These are phyloP conservation scores for Tetratostichococcus sp. DNA, from an alignment of 139 green algal genomes.

Conservation along the genomic window DNA sequence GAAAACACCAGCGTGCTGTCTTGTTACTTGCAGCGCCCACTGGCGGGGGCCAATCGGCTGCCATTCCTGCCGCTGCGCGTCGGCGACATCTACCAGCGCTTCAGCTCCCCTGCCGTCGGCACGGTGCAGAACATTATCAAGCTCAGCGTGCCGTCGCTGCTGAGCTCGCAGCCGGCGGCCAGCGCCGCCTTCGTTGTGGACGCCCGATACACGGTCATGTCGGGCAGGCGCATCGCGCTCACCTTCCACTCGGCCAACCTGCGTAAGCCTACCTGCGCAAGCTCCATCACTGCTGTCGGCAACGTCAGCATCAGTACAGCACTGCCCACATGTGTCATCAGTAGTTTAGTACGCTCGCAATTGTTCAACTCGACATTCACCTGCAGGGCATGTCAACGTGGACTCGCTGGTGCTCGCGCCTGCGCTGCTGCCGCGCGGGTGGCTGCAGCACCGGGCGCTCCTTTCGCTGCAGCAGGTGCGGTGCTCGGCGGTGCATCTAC, in stretches of 20 bases:
- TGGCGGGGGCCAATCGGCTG: background rate
- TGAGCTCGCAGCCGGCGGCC: background rate
- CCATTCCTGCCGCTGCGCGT: slow-evolving; percentile 11
- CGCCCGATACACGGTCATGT: slow-evolving; percentile 31
- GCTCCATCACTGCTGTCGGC: slow-evolving; percentile 15
- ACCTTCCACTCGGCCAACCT: slow-evolving; percentile 22
- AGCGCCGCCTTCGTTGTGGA: slow-evolving; percentile 26
- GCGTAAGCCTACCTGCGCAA: background rate
- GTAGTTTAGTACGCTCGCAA: no score
- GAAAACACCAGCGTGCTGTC: no score
- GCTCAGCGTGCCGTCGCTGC: slow-evolving; percentile 15
- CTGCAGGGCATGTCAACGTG: background rate
- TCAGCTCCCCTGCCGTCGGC: slow-evolving; percentile 18
- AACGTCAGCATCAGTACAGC: slow-evolving; percentile 19
- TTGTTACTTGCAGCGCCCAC: slow-evolving; percentile 16
- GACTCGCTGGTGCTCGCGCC: slow-evolving; percentile 22
- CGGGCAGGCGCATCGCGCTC: slow-evolving; percentile 32
- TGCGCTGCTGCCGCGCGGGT: slow-evolving; percentile 33
- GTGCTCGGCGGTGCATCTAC: no score
- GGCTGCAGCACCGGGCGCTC: slow-evolving; percentile 33
- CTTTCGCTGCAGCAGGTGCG: slow-evolving; percentile 33
- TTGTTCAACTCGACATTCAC: no score
- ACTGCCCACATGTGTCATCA: no score
- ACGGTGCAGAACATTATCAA: slow-evolving; percentile 51
- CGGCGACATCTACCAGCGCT: slow-evolving; percentile 38